A percentile compares a stretch with the other conserved stretches of the same genome.
Conservation (phyloP, 2,329 filamentous ascomycete species). For the Alternaria solani region DNA sequence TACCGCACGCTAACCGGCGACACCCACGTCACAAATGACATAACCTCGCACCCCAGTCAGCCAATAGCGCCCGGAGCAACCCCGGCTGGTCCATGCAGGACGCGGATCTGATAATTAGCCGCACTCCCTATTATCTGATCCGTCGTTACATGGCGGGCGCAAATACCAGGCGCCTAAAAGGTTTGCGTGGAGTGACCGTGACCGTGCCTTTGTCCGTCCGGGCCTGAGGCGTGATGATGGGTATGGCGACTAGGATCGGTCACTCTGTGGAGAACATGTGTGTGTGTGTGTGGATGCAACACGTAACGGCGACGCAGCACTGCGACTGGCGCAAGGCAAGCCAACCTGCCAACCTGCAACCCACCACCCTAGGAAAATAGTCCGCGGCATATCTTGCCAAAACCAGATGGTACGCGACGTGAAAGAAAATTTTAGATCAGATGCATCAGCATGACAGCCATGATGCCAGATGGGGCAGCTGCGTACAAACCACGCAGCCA, state of each 20-base stretch:
- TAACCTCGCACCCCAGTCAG: background rate
- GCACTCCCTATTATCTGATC: conserved; percentile 20
- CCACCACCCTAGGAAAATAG: background rate
- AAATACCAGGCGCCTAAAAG: background rate
- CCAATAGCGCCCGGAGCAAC: conserved; percentile 2
- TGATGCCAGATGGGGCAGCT: conserved; percentile 11
- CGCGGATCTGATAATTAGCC: conserved; percentile 48
- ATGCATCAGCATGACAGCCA: conserved; percentile 18
- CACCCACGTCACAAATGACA: conserved; percentile 20
- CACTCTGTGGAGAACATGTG: background rate
- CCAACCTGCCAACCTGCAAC: too few species aligned
- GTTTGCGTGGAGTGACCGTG: background rate
- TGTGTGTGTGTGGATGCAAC: conserved; percentile 20
- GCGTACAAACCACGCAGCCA: background rate
- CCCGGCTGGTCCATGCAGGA: conserved; percentile 23
- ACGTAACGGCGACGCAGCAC: conserved; percentile 26
- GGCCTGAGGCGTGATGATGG: background rate
- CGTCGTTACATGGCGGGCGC: conserved; percentile 5
- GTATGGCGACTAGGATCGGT: conserved; percentile 25
- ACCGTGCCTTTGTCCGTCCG: background rate
- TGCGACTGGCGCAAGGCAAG: background rate
- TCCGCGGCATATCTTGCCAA: conserved; percentile 7
- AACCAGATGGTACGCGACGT: conserved; percentile 3
- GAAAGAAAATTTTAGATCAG: conserved; percentile 7
- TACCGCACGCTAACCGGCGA: conserved; percentile 1